These are phyloP conservation scores for Fusarium sp. DNA, from an alignment of 2,329 filamentous ascomycete genomes.

Conservation along the genomic window DNA sequence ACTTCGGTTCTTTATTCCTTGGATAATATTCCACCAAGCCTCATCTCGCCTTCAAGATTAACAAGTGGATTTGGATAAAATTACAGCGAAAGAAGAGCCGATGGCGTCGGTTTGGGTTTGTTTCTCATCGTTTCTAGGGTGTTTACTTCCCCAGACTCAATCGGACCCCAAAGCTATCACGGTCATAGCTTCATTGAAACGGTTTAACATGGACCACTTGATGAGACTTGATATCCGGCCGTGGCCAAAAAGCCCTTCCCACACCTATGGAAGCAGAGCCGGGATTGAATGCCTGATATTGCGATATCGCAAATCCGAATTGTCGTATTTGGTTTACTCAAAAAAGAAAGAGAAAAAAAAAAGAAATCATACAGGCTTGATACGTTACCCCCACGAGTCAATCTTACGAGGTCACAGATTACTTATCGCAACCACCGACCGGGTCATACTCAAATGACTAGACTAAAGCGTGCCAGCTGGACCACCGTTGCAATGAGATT, in stretches of 20 bases:
- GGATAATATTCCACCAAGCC: constrained; percentile 34
- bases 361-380: neutral
- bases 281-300: neutral
- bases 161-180: constrained; percentile 2
- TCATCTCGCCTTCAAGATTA: constrained; percentile 50
- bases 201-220: constrained; percentile 17
- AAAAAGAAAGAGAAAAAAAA: neutral
- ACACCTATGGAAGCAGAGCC: neutral
- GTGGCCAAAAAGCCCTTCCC: neutral
- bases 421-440: constrained; percentile 15
- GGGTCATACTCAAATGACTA: constrained; percentile 20
- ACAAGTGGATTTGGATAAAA: constrained; percentile 46
- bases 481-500: constrained; percentile 24
- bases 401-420: neutral
- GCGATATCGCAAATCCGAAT: neutral
- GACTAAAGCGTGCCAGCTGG: constrained; percentile 7
- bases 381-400: constrained; percentile 9
- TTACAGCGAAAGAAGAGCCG: constrained; percentile 49
- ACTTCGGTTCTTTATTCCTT: constrained; percentile 29
- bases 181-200: constrained; percentile 12
- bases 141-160: constrained; percentile 39
- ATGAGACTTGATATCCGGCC: neutral
- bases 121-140: constrained; percentile 19
- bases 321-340: neutral
- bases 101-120: constrained; percentile 41